Base-by-base conservation (phyloP, 129 eudicot species). In the Flaveria sonorensis region DNA sequence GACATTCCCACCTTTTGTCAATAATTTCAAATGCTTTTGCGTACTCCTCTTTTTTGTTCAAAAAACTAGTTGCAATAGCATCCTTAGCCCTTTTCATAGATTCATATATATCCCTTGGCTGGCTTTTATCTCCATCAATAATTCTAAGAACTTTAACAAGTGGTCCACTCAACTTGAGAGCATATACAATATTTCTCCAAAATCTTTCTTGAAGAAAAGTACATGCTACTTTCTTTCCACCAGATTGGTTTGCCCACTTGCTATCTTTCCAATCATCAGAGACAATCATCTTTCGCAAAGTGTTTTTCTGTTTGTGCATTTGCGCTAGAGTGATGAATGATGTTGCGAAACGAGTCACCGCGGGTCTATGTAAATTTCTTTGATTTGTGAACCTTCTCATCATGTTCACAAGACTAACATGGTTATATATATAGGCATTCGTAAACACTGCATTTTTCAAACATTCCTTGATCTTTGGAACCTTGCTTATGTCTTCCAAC, bases 321-420 rank as follows among this genome's bases (percentile, higher is more conserved):
- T 64, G 23, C 1, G 61, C 45, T 3, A 82, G 40, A 23, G 75
- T 73, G n/a, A 76, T 70, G 51, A 82, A 82, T 0, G 62, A 62
- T 15, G 82, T 82, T 30, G 68, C 82, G 64, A 82, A 82, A 7
- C 74, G 10, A 1, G 78, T 82, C 3, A 10, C 47, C 3, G 42
- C 71, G 10, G 78, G 82, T 32, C 19, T 32, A 10, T 62, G 46
- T 13, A 81, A 19, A 40, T 70, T 70, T 13, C 3, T 20, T 20
- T 20, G 4, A 20, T 20, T 56, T 7, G 14, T 56, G 63, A 56
- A 56, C 28, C 30, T 56, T 56, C 63, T 56, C 13, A 56, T 56
- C 63, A 56, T 56, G 63, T 56, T 57, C 30, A 57, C 32, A 57
- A 10, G 63, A 1, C 15, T 3, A 9, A 11, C 10, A 9, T 57